Evolutionary conservation across 1,284 basidiomycete genomes (phyloP), one percentile per base, ranked within the genome.

Genomic region (Cystobasidium slooffiae): DNA sequence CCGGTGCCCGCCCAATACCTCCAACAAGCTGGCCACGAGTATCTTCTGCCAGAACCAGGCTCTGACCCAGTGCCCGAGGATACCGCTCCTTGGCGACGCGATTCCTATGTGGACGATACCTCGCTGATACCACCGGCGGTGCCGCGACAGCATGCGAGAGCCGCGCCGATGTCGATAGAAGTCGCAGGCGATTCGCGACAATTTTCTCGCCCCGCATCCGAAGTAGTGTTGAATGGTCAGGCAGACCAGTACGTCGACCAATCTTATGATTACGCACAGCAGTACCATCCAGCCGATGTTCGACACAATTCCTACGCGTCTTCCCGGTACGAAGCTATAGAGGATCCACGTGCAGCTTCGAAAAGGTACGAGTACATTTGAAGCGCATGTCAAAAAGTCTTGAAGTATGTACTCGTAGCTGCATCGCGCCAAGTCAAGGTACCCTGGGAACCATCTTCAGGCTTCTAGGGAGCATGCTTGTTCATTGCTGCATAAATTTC

Each of bases 271-370:
- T 46, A 65, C 51, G 39, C 49, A 22, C 39, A 20, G 66, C 16
- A 7, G 9, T 66, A 66, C 46, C 31, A 24, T 43, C 49, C 47
- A 7, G 18, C 51, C 14, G 53, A 70, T 20, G 70, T 61, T n/a
- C 49, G 70, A 31, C 70, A 66, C 39, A 66, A 73, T 53, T 73
- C 70, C 7, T 66, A 73, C 31, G 52, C 63, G 10, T 73, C 70
- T 18, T 55, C 56, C 7, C 16, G 62, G 24, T 66, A 66, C 31
- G 70, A 73, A 47, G 63, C 70, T 14, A 43, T 73, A 9, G 44
- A 61, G 20, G 44, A 47, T 31, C 52, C 61, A 14, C 70, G 49
- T 10, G 37, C 62, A 66, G 62, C 39, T 4, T 22, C 52, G 20
- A 44, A 66, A 37, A 51, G 44, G 12, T 47, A 68, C 18, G 61